Evolutionary conservation across 306 rosid genomes (phyloP), one percentile per base, ranked within the genome.

Genomic region (Clitoria ternatea): DNA sequence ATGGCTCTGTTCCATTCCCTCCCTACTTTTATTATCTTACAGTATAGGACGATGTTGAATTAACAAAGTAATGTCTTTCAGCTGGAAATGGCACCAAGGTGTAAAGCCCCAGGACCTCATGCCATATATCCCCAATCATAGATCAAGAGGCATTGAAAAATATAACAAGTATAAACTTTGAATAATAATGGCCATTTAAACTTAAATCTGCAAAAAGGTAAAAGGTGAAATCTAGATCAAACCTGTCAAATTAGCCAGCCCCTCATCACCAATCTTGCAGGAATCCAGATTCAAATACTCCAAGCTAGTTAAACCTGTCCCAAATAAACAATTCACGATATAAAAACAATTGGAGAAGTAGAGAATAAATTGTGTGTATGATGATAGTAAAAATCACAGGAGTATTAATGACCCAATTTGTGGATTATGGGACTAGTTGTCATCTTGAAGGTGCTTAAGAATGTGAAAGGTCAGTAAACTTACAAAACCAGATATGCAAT

Each of bases 201-300:
- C 52, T 36, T 44, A 33, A 59, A 53, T 76, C 29, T 23, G 55
- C 9, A 22, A 35, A 66, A 49, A 32, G 62, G 20, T 64, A 40
- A 43, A 47, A 40, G 23, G n/a, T 0, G 23, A 64, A 70, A 65
- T 47, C 30, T 20, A 64, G 56, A 37, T 12, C 64, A 70, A 45
- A 94, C 99, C 97, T 89, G 81, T 61, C 89, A 94, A 82, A 79
- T 87, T 85, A 35, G 84, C 85, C 76, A 94, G 86, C 69, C 96
- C 95, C 3, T 84, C 91, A 56, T 89, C 98, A 13, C 85, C 83
- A 44, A 94, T 91, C 75, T 73, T 72, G 80, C 99, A 87, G 14
- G 97, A 90, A 85, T 94, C 99, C 83, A 94, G 79, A 79, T 94
- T 94, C 89, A 91, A 89, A 77, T 92, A 85, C 79, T 94, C 99